A percentile compares a stretch with the other conserved stretches of the same genome.
These are phyloP conservation scores for Carpinus viminea DNA, from an alignment of 306 rosid species.

Conservation along the genomic window DNA sequence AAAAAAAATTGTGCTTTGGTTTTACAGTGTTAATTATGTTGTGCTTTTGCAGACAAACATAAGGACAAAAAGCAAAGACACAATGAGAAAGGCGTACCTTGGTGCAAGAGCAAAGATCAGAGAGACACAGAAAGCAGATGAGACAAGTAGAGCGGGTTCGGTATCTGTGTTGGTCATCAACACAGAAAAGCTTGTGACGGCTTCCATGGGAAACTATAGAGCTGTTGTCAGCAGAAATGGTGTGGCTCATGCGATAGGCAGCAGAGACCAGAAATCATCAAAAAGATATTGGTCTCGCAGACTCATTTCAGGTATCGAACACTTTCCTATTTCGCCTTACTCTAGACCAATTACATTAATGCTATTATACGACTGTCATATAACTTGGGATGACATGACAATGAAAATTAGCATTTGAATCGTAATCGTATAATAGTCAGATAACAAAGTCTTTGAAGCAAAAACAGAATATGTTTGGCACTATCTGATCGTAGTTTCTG, in stretches of 20 bases:
- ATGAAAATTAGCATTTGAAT: too few species aligned
- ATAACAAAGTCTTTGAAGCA: too few species aligned
- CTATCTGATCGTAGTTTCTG: slow-evolving; percentile 11
- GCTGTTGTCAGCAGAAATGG: slow-evolving; percentile 83
- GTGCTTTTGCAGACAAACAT: slow-evolving; percentile 39
- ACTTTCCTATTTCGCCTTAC: background rate
- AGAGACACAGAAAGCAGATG: slow-evolving; percentile 41
- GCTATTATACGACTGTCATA: too few species aligned
- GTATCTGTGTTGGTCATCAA: slow-evolving; percentile 65
- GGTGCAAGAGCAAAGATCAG: slow-evolving; percentile 52
- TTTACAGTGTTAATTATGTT: background rate
- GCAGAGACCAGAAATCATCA: slow-evolving; percentile 26
- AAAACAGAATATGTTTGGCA: too few species aligned
- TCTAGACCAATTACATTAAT: too few species aligned
- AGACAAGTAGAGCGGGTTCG: slow-evolving; percentile 42
- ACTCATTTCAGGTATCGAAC: slow-evolving; percentile 50
- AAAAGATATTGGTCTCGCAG: slow-evolving; percentile 57
- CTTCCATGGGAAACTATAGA: slow-evolving; percentile 69
- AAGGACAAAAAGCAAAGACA: slow-evolving; percentile 56
- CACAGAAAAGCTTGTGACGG: slow-evolving; percentile 74
- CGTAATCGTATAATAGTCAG: too few species aligned
- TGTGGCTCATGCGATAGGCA: slow-evolving; percentile 49
- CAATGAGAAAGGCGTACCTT: slow-evolving; percentile 66
- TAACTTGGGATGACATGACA: too few species aligned
- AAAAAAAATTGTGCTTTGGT: background rate